Percentiles rank a stretch among this genome's conserved stretches.
phyloP scores from a whole-genome alignment of 2,329 filamentous ascomycete species.

The Botryotinia calthae region DNA sequence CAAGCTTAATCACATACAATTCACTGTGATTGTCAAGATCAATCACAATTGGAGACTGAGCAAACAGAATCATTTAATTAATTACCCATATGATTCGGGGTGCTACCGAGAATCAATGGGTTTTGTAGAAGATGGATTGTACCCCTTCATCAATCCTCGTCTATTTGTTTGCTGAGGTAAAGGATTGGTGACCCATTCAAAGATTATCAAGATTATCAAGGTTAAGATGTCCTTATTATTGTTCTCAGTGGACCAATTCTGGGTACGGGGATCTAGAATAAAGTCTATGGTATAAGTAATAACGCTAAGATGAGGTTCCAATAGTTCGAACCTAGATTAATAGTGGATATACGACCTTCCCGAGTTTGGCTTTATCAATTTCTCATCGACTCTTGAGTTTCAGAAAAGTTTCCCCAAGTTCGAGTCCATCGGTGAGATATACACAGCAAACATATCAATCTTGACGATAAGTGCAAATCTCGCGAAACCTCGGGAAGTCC shows the following conservation, averaged over 20 bases:
- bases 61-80: background rate
- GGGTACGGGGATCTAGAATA: background rate
- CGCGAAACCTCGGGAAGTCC: background rate
- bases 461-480: background rate
- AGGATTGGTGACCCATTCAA: background rate
- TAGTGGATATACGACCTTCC: background rate
- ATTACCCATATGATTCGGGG: background rate
- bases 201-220: background rate
- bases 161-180: background rate
- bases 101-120: background rate
- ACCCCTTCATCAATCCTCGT: conserved; percentile 13
- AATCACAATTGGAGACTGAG: background rate
- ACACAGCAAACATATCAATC: background rate
- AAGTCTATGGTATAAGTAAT: conserved; percentile 3
- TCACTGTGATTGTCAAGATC: background rate
- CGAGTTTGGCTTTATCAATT: background rate
- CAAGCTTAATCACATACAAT: background rate
- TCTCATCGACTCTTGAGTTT: background rate
- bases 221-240: background rate
- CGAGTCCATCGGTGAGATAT: background rate
- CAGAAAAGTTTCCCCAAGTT: background rate
- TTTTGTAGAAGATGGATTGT: background rate
- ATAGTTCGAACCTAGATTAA: conserved; percentile 9
- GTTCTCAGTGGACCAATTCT: background rate
- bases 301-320: conserved; percentile 19